phyloP scores from a whole-genome alignment of 1,284 basidiomycete genomes.

The Pyrrhoderma noxium region DNA sequence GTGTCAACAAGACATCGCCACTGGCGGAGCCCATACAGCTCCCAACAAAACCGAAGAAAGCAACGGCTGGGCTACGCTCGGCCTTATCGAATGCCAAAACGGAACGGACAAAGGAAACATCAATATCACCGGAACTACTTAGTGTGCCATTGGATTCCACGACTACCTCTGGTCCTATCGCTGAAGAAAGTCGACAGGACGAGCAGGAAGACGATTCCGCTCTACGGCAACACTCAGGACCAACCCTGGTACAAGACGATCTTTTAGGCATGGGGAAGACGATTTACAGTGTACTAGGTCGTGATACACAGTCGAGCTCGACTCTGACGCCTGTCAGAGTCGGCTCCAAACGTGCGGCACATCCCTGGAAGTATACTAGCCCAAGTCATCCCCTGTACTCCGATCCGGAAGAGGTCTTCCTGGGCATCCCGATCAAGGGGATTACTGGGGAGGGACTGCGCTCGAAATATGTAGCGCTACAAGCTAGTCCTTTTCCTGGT shows the following conservation, averaged over 20 bases:
- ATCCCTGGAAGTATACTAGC: slow-evolving; percentile 17
- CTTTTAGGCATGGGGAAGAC: too few relatives aligned
- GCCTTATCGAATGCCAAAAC: too few relatives aligned
- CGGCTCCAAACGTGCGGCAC: neutral
- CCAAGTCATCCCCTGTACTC: slow-evolving; percentile 16
- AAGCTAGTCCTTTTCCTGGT: slow-evolving; percentile 14
- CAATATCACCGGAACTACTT: too few relatives aligned
- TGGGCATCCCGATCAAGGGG: slow-evolving; percentile 14
- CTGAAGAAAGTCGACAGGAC: too few relatives aligned
- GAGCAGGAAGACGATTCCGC: neutral
- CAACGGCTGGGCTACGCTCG: neutral
- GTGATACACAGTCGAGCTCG: too few relatives aligned
- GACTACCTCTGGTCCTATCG: too few relatives aligned
- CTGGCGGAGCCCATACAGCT: neutral
- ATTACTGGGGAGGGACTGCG: slow-evolving; percentile 17
- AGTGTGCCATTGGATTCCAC: too few relatives aligned
- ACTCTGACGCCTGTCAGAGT: neutral
- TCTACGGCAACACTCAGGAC: neutral
- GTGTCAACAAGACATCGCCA: neutral
- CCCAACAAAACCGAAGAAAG: neutral
- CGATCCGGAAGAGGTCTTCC: slow-evolving; percentile 14
- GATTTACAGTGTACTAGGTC: too few relatives aligned
- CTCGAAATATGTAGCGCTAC: slow-evolving; percentile 10
- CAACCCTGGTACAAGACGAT: too few relatives aligned
- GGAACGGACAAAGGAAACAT: too few relatives aligned